These are phyloP conservation scores for Botrytis tulipae DNA, from an alignment of 2,329 filamentous ascomycete species.

Conservation along the genomic window DNA sequence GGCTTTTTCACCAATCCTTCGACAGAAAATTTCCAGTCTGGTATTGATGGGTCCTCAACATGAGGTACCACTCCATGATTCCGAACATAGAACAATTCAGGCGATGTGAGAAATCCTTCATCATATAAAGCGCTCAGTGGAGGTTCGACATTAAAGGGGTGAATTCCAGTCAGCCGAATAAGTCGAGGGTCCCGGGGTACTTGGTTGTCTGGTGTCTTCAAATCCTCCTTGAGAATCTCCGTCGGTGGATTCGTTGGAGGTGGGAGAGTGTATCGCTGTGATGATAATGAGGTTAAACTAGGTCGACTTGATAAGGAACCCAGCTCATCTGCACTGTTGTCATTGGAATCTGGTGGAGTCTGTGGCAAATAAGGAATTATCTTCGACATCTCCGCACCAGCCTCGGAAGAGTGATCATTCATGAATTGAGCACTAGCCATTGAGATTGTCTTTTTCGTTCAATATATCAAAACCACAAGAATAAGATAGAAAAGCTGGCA, in stretches of 20 bases:
- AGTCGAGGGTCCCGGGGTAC: constrained; percentile 77
- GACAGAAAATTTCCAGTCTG: constrained; percentile 78
- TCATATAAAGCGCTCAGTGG: constrained; percentile 77
- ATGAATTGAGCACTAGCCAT: constrained; percentile 7
- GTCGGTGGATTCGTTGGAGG: constrained; percentile 58
- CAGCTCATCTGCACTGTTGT: constrained; percentile 29
- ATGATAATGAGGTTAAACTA: constrained; percentile 23
- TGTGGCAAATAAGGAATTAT: constrained; percentile 28
- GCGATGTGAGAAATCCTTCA: constrained; percentile 79
- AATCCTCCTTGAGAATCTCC: constrained; percentile 68
- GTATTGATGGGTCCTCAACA: constrained; percentile 68
- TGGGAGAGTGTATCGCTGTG: constrained; percentile 55
- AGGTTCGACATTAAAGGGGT: constrained; percentile 89
- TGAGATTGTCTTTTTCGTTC: not conserved
- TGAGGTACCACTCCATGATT: constrained; percentile 84
- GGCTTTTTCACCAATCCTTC: constrained; percentile 82
- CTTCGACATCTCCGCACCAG: not conserved
- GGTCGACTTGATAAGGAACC: constrained; percentile 27
- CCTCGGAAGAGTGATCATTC: not conserved
- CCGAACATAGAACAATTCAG: constrained; percentile 86
- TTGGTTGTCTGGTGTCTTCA: constrained; percentile 79
- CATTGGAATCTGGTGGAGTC: constrained; percentile 36
- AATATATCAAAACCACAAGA: not conserved
- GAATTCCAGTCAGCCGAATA: constrained; percentile 81
- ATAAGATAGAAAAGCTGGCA: not conserved